phyloP scores from a whole-genome alignment of 208 protist species.

The Trypanosoma conorhini region DNA sequence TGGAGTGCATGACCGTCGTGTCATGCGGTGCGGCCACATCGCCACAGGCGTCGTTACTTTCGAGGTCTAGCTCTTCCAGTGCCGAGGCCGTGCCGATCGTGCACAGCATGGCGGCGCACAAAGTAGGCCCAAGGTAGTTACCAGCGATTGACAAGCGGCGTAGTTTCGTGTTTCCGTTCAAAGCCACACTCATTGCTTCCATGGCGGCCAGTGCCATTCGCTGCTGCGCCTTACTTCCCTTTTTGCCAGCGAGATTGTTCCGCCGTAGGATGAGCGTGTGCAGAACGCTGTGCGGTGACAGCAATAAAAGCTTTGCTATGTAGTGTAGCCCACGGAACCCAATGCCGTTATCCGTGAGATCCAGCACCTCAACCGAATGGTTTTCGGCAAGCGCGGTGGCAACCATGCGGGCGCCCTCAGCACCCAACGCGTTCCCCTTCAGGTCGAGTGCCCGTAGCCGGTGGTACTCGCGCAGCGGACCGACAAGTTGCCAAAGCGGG shows the following conservation, averaged over 20 bases:
- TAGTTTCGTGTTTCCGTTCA: conserved; percentile 50
- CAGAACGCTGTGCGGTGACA: conserved; percentile 40
- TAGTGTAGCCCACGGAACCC: conserved; percentile 67
- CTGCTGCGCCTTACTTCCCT: conserved; percentile 30
- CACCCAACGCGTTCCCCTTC: conserved; percentile 65
- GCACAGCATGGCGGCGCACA: conserved; percentile 54
- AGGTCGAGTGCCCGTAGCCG: conserved; percentile 75
- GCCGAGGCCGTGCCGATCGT: conserved; percentile 39
- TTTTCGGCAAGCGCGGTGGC: conserved; percentile 75
- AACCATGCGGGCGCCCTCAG: conserved; percentile 73
- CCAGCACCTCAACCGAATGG: conserved; percentile 63
- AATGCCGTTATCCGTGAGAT: conserved; percentile 82
- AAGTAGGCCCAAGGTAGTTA: conserved; percentile 73
- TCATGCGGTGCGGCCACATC: conserved; percentile 54
- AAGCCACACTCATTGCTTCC: conserved; percentile 47
- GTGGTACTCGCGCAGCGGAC: conserved; percentile 75
- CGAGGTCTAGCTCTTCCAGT: conserved; percentile 78
- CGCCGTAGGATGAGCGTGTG: conserved; percentile 61
- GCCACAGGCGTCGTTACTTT: conserved; percentile 75
- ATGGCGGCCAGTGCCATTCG: conserved; percentile 45
- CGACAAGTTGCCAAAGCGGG: conserved; percentile 75
- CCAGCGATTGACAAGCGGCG: conserved; percentile 60
- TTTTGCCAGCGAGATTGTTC: conserved; percentile 41
- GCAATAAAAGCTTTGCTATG: conserved; percentile 59
- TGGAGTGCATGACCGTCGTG: conserved; percentile 31